Evolutionary conservation across 345 rosid species (phyloP).

Genomic region (Excoecaria cochinchinensis): DNA sequence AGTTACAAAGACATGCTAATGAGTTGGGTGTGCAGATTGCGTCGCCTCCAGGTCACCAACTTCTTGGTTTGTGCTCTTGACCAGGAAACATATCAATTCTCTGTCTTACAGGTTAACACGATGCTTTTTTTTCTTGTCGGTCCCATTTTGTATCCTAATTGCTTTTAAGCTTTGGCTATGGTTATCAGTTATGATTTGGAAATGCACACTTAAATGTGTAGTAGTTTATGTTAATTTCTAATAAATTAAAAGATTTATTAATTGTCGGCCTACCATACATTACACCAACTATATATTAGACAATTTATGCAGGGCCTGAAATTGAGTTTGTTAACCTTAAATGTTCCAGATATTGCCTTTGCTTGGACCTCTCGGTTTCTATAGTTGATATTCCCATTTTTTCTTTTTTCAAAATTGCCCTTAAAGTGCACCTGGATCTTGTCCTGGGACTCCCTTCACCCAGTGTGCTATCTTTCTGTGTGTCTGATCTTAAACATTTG

Average conservation of each 20-base stretch:
- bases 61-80: conserved; percentile 89
- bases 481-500: conserved; percentile 12
- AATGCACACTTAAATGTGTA: not conserved
- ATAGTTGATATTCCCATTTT: not conserved
- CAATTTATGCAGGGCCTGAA: not conserved
- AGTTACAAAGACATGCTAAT: conserved; percentile 93
- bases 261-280: not conserved
- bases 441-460: not conserved
- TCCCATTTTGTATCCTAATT: not conserved
- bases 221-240: not conserved
- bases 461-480: not conserved
- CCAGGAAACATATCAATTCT: conserved; percentile 67
- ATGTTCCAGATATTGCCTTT: not conserved
- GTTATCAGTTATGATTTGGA: not conserved
- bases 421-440: conserved; percentile 5
- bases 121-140: not conserved
- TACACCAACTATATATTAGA: not conserved
- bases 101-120: conserved; percentile 62
- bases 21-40: conserved; percentile 95
- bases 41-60: conserved; percentile 63
- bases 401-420: not conserved
- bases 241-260: not conserved
- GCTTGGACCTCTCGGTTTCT: not conserved
- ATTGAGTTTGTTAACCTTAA: too few relatives aligned
- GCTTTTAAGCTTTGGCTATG: not conserved